These are phyloP conservation scores for Lepraria neglecta DNA, from an alignment of 495 filamentous ascomycete genomes.

Conservation along the genomic window DNA sequence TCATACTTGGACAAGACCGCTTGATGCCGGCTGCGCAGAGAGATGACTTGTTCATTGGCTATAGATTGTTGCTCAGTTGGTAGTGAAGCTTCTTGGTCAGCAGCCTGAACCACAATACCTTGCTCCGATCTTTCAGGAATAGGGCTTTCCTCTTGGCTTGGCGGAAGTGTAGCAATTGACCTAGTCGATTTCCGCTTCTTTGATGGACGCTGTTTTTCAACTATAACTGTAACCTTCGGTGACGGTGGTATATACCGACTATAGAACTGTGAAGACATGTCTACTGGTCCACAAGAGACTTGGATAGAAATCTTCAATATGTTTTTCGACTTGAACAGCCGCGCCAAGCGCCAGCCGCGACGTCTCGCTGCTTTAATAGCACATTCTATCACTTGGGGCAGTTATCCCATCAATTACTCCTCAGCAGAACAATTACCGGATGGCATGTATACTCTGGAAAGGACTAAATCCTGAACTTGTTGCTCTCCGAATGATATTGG, in stretches of 20 bases:
- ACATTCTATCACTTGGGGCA: too few relatives aligned
- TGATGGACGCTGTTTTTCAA: constrained; percentile 7
- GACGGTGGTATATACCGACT: constrained; percentile 44
- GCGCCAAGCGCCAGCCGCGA: constrained; percentile 2
- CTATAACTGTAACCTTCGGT: neutral
- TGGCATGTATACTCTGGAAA: too few relatives aligned
- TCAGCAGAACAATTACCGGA: too few relatives aligned
- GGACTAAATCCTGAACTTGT: too few relatives aligned
- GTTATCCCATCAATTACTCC: too few relatives aligned
- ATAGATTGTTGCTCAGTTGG: constrained; percentile 14
- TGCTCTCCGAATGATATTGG: too few relatives aligned
- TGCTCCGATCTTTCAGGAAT: neutral
- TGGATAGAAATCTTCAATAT: neutral
- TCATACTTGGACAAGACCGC: constrained; percentile 44
- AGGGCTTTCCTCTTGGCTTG: neutral
- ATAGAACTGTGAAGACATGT: constrained; percentile 42
- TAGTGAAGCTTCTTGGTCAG: neutral
- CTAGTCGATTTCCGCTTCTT: constrained; percentile 24
- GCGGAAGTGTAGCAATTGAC: neutral
- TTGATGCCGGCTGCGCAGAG: constrained; percentile 21
- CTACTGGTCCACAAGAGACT: neutral
- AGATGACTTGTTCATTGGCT: constrained; percentile 33
- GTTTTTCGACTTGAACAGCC: neutral
- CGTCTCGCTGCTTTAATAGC: too few relatives aligned
- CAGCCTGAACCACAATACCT: too few relatives aligned